Percentiles rank a stretch among this genome's conserved stretches.
Evolutionary conservation across 2,329 filamentous ascomycete genomes (phyloP).

Genomic region (Endothia cerciana): DNA sequence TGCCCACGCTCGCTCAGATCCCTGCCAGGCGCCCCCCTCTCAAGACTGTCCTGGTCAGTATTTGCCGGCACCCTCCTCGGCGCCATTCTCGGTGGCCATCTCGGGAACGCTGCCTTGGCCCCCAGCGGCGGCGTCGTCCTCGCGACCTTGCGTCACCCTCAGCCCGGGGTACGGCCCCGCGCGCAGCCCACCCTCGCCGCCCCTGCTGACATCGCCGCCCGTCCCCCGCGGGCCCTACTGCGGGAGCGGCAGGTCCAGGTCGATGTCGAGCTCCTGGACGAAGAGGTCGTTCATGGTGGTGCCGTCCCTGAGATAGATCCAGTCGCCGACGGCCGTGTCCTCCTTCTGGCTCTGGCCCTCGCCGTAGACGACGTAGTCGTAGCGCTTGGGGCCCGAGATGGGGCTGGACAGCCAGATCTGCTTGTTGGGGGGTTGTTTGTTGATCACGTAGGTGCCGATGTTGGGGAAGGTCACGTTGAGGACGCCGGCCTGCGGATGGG

Average conservation of each 20-base stretch:
- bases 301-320: conserved; percentile 89
- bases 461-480: conserved; percentile 73
- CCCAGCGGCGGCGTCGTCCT: neutral
- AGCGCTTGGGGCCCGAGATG: conserved; percentile 88
- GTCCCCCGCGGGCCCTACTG: conserved; percentile 14
- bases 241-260: conserved; percentile 46
- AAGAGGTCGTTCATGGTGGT: conserved; percentile 74
- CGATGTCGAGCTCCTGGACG: conserved; percentile 74
- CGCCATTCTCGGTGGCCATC: too few species aligned
- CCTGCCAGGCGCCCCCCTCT: neutral
- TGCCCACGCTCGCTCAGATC: too few species aligned
- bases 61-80: neutral
- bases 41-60: neutral
- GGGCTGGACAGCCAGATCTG: conserved; percentile 97
- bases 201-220: neutral
- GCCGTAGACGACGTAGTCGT: conserved; percentile 79
- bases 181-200: neutral
- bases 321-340: conserved; percentile 72
- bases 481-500: conserved; percentile 71
- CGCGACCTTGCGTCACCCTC: neutral
- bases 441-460: conserved; percentile 86
- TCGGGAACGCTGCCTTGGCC: too few species aligned
- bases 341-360: conserved; percentile 81
- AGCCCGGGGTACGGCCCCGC: neutral
- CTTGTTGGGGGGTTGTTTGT: conserved; percentile 98